Evolutionary conservation across 2,329 filamentous ascomycete genomes (phyloP).

Genomic region (Salinomyces thailandicus): DNA sequence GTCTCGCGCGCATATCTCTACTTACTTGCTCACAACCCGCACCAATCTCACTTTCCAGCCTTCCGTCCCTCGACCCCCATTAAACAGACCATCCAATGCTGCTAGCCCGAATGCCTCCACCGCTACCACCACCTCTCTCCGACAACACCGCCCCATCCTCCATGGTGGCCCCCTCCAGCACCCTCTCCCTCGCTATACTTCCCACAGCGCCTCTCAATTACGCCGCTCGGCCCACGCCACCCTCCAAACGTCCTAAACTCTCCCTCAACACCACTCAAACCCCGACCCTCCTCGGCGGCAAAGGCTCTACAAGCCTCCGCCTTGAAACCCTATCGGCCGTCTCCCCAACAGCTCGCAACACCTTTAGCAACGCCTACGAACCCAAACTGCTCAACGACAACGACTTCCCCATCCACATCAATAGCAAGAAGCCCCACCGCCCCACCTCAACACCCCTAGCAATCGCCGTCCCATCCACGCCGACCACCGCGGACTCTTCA

Average conservation of each 20-base stretch:
- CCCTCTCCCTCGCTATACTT: constrained; percentile 36
- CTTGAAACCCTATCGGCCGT: constrained; percentile 44
- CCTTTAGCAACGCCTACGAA: constrained; percentile 51
- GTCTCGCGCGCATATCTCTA: too few relatives aligned
- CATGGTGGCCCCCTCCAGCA: too few relatives aligned
- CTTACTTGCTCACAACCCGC: too few relatives aligned
- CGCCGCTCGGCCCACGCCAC: constrained; percentile 12
- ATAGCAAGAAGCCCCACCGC: constrained; percentile 8
- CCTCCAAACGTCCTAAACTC: constrained; percentile 45
- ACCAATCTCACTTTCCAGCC: too few relatives aligned
- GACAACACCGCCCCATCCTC: too few relatives aligned
- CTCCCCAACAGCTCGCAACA: constrained; percentile 52
- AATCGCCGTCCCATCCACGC: constrained; percentile 13
- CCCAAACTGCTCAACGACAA: constrained; percentile 19
- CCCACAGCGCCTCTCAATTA: constrained; percentile 23
- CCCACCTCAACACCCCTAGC: constrained; percentile 28
- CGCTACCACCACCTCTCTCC: too few relatives aligned
- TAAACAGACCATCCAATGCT: too few relatives aligned
- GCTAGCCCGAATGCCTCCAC: too few relatives aligned
- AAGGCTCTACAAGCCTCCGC: constrained; percentile 43
- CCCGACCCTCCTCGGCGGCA: constrained; percentile 39
- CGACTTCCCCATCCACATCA: too few relatives aligned
- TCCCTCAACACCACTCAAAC: constrained; percentile 47
- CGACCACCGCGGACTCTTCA: background rate
- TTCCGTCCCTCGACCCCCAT: too few relatives aligned